phyloP scores from a whole-genome alignment of 192 early-diverging fungal genomes.

The Entomortierella lignicola region DNA sequence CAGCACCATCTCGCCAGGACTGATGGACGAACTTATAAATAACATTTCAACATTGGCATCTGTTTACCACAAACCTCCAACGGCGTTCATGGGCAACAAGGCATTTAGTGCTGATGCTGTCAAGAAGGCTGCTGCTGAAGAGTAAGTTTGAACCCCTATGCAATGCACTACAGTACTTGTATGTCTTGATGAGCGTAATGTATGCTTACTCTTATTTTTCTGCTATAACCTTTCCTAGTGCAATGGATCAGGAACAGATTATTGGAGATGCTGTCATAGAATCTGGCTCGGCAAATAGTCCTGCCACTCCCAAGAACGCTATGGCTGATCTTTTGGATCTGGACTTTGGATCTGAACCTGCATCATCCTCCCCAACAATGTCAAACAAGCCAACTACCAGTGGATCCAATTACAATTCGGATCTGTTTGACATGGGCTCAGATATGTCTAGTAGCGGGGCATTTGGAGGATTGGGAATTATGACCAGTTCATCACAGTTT shows the following conservation, averaged over 20 bases:
- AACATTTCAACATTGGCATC: slow-evolving; percentile 92
- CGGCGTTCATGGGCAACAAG: slow-evolving; percentile 76
- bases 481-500: slow-evolving; percentile 6
- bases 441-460: slow-evolving; percentile 24
- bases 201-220: too few species aligned
- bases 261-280: slow-evolving; percentile 53
- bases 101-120: slow-evolving; percentile 71
- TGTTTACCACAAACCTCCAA: slow-evolving; percentile 93
- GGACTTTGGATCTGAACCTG: slow-evolving; percentile 70
- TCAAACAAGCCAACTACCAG: slow-evolving; percentile 15
- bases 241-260: slow-evolving; percentile 57
- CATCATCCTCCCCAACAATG: slow-evolving; percentile 14
- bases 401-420: slow-evolving; percentile 35
- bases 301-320: slow-evolving; percentile 64
- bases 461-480: slow-evolving; percentile 7
- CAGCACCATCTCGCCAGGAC: slow-evolving; percentile 69
- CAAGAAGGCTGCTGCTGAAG: slow-evolving; percentile 57
- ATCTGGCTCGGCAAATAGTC: slow-evolving; percentile 28
- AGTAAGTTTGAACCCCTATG: slow-evolving; percentile 18
- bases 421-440: slow-evolving; percentile 57
- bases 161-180: too few species aligned
- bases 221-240: too few species aligned
- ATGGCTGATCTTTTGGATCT: slow-evolving; percentile 80
- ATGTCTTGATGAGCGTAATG: too few species aligned
- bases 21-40: slow-evolving; percentile 88